Conservation (phyloP, 345 rosid species). For the Noccaea bulbosa region DNA sequence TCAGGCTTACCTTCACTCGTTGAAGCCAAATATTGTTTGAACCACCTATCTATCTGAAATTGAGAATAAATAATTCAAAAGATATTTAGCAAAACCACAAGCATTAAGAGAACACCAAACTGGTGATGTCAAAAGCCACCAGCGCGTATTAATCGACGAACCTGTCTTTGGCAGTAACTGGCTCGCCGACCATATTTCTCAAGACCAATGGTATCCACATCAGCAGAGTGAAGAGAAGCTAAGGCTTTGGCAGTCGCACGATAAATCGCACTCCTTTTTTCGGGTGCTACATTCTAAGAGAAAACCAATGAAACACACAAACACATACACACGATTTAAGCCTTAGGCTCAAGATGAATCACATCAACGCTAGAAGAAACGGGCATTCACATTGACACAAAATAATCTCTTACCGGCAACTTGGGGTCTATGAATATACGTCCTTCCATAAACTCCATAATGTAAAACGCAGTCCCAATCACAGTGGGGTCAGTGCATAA, state of each 20-base stretch:
- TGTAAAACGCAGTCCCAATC: conserved; percentile 89
- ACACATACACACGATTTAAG: conserved; percentile 24
- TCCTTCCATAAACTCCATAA: conserved; percentile 96
- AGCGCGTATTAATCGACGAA: conserved; percentile 25
- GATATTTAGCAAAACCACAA: neutral
- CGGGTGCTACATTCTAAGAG: conserved; percentile 65
- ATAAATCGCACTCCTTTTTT: conserved; percentile 66
- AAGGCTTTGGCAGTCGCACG: conserved; percentile 71
- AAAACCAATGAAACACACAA: conserved; percentile 34
- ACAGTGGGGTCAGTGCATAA: conserved; percentile 69
- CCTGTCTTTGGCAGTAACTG: conserved; percentile 90
- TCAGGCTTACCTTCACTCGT: conserved; percentile 79
- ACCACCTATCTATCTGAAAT: conserved; percentile 89
- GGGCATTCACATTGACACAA: neutral
- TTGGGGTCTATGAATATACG: conserved; percentile 75
- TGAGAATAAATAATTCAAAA: conserved; percentile 14
- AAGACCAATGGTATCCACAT: conserved; percentile 81
- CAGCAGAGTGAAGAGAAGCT: conserved; percentile 78
- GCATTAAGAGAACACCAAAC: conserved; percentile 2
- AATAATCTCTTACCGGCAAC: conserved; percentile 57
- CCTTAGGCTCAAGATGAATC: neutral
- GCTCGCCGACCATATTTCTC: conserved; percentile 74
- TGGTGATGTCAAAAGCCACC: neutral
- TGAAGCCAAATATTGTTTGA: conserved; percentile 82
- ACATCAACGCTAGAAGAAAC: conserved; percentile 9